Evolutionary conservation across 306 rosid species (phyloP).

Genomic region (Echinosophora koreensis): DNA sequence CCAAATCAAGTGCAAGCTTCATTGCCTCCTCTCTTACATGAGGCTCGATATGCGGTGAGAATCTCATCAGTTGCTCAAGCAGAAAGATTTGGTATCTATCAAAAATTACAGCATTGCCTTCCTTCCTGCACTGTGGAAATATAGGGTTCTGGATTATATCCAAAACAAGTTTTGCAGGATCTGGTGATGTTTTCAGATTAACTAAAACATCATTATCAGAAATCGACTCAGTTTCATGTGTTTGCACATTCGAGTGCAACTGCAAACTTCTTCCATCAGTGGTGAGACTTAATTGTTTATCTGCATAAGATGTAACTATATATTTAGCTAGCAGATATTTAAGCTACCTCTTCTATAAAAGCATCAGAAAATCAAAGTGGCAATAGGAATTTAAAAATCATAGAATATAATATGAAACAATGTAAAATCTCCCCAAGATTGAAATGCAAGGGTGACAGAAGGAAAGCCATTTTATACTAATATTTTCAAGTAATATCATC

Average conservation of each 20-base stretch:
- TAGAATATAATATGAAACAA: conserved; percentile 3
- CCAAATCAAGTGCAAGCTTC: conserved; percentile 57
- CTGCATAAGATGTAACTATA: conserved; percentile 26
- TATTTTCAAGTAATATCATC: conserved; percentile 13
- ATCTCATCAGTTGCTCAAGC: conserved; percentile 49
- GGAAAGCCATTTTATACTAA: conserved; percentile 25
- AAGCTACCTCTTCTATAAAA: conserved; percentile 28
- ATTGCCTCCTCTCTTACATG: conserved; percentile 50
- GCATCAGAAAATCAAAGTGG: conserved; percentile 20
- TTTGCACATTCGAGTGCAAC: conserved; percentile 34
- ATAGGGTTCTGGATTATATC: conserved; percentile 50
- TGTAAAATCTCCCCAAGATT: not conserved
- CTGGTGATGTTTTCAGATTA: conserved; percentile 44
- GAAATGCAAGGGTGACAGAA: not conserved
- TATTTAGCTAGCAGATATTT: conserved; percentile 25
- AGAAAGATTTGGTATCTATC: conserved; percentile 32
- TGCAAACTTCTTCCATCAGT: conserved; percentile 41
- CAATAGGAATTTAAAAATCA: not conserved
- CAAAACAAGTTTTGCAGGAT: conserved; percentile 61
- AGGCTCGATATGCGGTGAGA: conserved; percentile 50
- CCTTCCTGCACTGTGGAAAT: conserved; percentile 39
- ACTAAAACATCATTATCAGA: conserved; percentile 33
- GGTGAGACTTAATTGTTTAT: conserved; percentile 39
- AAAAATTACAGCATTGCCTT: conserved; percentile 28
- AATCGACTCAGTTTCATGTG: conserved; percentile 32